Conservation (phyloP, 148 eudicot genomes). For the Rhododendron ovatum region DNA sequence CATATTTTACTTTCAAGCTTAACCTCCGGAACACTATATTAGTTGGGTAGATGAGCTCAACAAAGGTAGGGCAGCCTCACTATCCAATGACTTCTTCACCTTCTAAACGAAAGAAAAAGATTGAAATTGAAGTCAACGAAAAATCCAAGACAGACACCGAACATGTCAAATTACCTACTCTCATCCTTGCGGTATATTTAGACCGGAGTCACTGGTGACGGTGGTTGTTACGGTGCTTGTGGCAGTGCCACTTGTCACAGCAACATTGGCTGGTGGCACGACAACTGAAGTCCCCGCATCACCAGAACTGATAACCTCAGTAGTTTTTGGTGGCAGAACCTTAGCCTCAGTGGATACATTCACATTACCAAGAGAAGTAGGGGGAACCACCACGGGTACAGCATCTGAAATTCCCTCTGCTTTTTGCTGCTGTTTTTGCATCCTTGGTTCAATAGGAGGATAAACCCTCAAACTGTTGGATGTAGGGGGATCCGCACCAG, state of each 20-base stretch:
- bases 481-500: conserved; percentile 24
- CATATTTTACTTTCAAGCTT: neutral
- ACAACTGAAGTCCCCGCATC: neutral
- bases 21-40: neutral
- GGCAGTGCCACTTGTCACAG: neutral
- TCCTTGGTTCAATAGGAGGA: conserved; percentile 21
- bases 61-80: neutral
- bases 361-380: neutral
- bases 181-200: neutral
- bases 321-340: neutral
- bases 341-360: neutral
- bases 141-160: neutral
- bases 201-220: neutral
- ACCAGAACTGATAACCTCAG: neutral
- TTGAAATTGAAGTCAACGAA: neutral
- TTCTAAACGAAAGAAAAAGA: neutral
- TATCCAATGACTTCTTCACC: neutral
- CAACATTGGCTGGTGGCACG: neutral
- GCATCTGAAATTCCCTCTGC: conserved; percentile 2
- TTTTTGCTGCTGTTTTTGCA: conserved; percentile 17
- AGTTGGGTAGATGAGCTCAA: neutral
- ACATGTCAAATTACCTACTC: neutral
- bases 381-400: neutral
- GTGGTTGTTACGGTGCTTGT: neutral
- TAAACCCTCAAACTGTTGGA: conserved; percentile 20